Evolutionary conservation across 2,329 filamentous ascomycete species (phyloP).

Genomic region (Aureobasidium zeae): DNA sequence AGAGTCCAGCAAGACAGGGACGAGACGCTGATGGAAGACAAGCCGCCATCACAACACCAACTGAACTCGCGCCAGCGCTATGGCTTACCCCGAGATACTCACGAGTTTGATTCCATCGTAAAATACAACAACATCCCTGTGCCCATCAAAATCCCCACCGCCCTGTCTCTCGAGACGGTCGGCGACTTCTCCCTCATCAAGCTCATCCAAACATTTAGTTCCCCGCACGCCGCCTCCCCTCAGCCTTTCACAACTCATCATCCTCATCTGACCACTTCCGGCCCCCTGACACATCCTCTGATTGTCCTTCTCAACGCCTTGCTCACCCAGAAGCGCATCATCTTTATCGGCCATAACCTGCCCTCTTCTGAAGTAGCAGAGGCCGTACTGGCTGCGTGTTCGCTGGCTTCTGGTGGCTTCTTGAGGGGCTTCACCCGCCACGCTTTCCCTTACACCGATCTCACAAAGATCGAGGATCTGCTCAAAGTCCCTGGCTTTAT

Average conservation of each 20-base stretch:
- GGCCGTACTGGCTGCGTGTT: constrained; percentile 94
- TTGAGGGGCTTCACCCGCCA: constrained; percentile 88
- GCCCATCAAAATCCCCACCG: constrained; percentile 90
- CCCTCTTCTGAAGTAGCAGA: constrained; percentile 94
- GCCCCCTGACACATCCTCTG: constrained; percentile 81
- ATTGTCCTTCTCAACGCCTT: constrained; percentile 91
- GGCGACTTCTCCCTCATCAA: constrained; percentile 97
- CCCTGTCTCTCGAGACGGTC: constrained; percentile 88
- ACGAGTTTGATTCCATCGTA: constrained; percentile 93
- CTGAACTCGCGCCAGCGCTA: constrained; percentile 43
- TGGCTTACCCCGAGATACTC: constrained; percentile 79
- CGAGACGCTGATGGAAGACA: constrained; percentile 19
- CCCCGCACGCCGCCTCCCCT: constrained; percentile 68
- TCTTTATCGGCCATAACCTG: constrained; percentile 91
- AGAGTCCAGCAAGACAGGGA: constrained; percentile 57
- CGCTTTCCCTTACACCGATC: constrained; percentile 94
- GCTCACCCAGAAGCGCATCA: constrained; percentile 89
- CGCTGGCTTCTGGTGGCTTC: constrained; percentile 84
- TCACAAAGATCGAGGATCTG: constrained; percentile 95
- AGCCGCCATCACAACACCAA: constrained; percentile 2
- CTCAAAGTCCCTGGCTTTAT: constrained; percentile 96
- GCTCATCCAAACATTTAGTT: constrained; percentile 88
- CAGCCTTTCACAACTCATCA: constrained; percentile 73
- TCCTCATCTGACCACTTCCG: constrained; percentile 86
- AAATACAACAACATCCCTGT: constrained; percentile 95